Percentiles rank a stretch among this genome's conserved stretches.
Evolutionary conservation across 1,284 basidiomycete genomes (phyloP).

Genomic region (Cutaneotrichosporon sp.): DNA sequence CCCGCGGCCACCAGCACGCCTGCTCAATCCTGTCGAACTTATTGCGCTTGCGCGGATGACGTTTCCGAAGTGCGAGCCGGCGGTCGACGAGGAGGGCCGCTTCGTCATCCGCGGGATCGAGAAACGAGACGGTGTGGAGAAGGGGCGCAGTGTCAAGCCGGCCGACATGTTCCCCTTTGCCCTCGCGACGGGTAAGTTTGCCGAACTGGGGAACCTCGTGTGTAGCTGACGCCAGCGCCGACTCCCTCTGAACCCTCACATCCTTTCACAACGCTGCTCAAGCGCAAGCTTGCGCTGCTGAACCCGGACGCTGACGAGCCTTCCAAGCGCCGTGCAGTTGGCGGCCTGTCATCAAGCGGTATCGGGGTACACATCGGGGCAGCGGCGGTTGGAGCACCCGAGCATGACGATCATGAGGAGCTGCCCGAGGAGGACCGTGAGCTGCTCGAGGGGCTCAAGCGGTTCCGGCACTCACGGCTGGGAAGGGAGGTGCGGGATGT

Average conservation of each 20-base stretch:
- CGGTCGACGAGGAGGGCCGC: constrained; percentile 32
- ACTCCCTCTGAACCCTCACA: constrained; percentile 24
- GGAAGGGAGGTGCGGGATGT: constrained; percentile 37
- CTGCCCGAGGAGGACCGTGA: constrained; percentile 32
- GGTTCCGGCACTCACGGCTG: constrained; percentile 33
- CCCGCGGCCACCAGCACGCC: constrained; percentile 16
- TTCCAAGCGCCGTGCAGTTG: constrained; percentile 9
- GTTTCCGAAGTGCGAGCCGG: constrained; percentile 38
- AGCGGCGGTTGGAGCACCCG: no score
- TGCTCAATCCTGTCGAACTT: constrained; percentile 42
- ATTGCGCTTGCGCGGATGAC: constrained; percentile 41
- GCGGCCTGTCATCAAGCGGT: no score
- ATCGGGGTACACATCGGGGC: constrained; percentile 18
- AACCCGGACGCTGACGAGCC: constrained; percentile 19
- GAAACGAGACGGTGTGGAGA: constrained; percentile 31
- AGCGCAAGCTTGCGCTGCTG: constrained; percentile 30
- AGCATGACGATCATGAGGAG: no score
- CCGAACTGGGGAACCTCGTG: no score
- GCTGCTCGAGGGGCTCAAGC: constrained; percentile 34
- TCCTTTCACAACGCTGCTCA: constrained; percentile 30
- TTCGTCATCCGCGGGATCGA: constrained; percentile 40
- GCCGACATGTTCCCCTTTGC: constrained; percentile 45
- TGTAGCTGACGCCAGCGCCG: constrained; percentile 16
- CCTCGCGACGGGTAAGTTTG: constrained; percentile 17
- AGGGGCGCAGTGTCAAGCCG: constrained; percentile 14